Conservation (phyloP, 75 land plant genomes). For the Larix kaempferi region DNA sequence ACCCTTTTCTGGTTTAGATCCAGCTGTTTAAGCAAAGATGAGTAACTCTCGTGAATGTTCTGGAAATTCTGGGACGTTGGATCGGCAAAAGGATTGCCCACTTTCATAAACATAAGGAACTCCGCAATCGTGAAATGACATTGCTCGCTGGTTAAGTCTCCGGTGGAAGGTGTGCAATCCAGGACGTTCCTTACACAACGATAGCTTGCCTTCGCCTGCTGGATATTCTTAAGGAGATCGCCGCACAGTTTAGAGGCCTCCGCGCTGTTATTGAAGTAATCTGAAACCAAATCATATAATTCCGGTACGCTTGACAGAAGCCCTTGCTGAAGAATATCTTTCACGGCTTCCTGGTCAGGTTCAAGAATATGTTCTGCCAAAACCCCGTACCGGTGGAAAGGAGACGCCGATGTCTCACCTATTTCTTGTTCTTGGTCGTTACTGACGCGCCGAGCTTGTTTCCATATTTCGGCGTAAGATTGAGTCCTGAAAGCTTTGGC, state of each 20-base stretch:
- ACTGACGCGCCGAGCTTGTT: constrained; percentile 26
- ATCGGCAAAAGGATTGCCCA: constrained; percentile 35
- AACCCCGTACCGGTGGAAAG: constrained; percentile 5
- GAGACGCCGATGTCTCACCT: neutral
- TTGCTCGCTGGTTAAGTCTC: constrained; percentile 10
- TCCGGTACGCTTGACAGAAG: neutral
- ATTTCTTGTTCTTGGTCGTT: neutral
- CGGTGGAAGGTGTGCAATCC: constrained; percentile 1
- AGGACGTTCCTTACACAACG: constrained; percentile 20
- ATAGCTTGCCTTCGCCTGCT: constrained; percentile 31
- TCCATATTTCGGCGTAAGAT: constrained; percentile 51
- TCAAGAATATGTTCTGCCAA: constrained; percentile 29
- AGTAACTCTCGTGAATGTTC: constrained; percentile 18
- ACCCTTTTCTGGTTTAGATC: constrained; percentile 10
- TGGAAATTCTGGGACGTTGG: constrained; percentile 19
- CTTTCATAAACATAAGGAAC: constrained; percentile 23
- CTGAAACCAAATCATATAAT: constrained; percentile 25
- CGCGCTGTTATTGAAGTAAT: constrained; percentile 41
- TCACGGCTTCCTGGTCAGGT: constrained; percentile 31
- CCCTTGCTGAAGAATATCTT: constrained; percentile 18
- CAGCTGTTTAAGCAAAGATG: constrained; percentile 15
- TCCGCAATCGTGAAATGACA: constrained; percentile 14
- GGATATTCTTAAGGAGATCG: constrained; percentile 33
- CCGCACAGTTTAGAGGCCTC: constrained; percentile 42
- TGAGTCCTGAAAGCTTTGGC: constrained; percentile 47